phyloP scores from a whole-genome alignment of 2,329 filamentous ascomycete genomes.

The Macrophomina pseudophaseolina region DNA sequence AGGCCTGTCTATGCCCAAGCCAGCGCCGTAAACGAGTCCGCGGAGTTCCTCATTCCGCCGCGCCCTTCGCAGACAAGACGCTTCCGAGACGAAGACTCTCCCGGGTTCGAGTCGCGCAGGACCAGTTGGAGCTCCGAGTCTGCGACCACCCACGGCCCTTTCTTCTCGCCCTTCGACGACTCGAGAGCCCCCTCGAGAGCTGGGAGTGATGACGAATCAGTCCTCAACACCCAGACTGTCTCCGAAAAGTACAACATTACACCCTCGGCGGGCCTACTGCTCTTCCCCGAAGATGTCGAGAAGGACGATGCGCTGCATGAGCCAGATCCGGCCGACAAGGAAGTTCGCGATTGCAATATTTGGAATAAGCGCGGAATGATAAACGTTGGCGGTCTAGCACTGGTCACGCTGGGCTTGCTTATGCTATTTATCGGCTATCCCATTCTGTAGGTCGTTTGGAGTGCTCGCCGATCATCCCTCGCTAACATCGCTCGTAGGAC shows the following conservation, averaged over 20 bases:
- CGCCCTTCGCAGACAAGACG: conserved; percentile 54
- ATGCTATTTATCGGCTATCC: conserved; percentile 73
- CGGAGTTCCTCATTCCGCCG: conserved; percentile 58
- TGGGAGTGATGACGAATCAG: conserved; percentile 67
- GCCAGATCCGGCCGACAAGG: conserved; percentile 68
- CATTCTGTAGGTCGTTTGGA: conserved; percentile 61
- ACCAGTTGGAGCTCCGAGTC: conserved; percentile 70
- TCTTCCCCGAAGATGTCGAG: conserved; percentile 75
- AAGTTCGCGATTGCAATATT: conserved; percentile 66
- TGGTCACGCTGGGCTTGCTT: conserved; percentile 66
- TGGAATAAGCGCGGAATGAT: conserved; percentile 67
- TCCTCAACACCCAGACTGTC: conserved; percentile 72
- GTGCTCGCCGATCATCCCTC: not conserved
- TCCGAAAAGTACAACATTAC: conserved; percentile 76
- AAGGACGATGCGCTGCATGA: conserved; percentile 76
- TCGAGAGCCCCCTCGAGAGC: conserved; percentile 63
- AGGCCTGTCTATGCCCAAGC: conserved; percentile 39
- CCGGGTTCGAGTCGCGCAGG: conserved; percentile 53
- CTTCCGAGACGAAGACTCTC: conserved; percentile 59
- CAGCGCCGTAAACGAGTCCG: conserved; percentile 48
- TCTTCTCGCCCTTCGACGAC: conserved; percentile 63
- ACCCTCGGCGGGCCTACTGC: conserved; percentile 67
- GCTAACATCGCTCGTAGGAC: conserved; percentile 52
- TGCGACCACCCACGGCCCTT: conserved; percentile 58
- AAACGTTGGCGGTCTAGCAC: conserved; percentile 66